Conservation (phyloP, 1,284 basidiomycete genomes). For the Boletellus deceptivus region DNA sequence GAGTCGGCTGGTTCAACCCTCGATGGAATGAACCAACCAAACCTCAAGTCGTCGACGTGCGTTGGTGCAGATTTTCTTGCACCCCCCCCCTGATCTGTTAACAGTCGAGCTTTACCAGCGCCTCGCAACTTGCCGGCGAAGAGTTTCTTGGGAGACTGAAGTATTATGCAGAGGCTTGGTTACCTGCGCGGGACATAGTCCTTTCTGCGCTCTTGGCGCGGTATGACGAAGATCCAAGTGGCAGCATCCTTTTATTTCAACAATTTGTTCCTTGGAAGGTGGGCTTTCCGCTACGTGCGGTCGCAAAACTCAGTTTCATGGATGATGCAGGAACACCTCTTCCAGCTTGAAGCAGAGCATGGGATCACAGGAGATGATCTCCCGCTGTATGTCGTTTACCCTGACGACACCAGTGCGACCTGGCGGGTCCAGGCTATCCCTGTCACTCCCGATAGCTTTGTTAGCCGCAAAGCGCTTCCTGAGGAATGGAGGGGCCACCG, state of each 20-base stretch:
- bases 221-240: conserved; percentile 64
- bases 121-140: conserved; percentile 79
- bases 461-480: conserved; percentile 88
- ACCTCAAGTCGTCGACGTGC: conserved; percentile 67
- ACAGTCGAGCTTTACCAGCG: conserved; percentile 74
- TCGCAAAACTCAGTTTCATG: conserved; percentile 1
- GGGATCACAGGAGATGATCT: conserved; percentile 44
- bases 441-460: conserved; percentile 78
- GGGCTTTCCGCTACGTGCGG: background rate
- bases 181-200: conserved; percentile 89
- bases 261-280: conserved; percentile 87
- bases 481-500: conserved; percentile 92
- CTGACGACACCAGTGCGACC: conserved; percentile 73
- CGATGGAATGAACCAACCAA: conserved; percentile 83
- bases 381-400: conserved; percentile 88
- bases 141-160: conserved; percentile 85
- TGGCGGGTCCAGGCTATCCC: conserved; percentile 97
- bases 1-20: conserved; percentile 83
- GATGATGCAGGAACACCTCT: conserved; percentile 79
- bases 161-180: conserved; percentile 88
- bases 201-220: conserved; percentile 63
- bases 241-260: conserved; percentile 81
- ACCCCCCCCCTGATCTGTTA: conserved; percentile 3
- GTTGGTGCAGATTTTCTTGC: conserved; percentile 5
- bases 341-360: conserved; percentile 73